Evolutionary conservation across 108 stramenopile genomes (phyloP).

Genomic region (Skeletonema potamos): DNA sequence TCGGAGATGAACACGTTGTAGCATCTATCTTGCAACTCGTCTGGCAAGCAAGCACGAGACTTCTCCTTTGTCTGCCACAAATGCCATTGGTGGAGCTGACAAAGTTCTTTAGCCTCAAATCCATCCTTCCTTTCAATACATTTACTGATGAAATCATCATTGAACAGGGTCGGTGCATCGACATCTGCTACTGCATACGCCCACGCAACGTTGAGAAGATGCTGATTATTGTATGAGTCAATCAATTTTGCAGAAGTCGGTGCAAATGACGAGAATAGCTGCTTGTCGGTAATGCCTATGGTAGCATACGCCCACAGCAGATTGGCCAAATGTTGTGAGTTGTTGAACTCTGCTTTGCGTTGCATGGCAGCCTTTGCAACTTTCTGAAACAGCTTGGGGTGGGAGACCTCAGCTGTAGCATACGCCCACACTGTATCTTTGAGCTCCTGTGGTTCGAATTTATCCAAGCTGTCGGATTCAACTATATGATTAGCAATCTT

Average conservation of each 20-base stretch:
- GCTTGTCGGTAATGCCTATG: constrained; percentile 10
- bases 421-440: not conserved
- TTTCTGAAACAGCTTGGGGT: not conserved
- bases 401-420: not conserved
- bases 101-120: constrained; percentile 16
- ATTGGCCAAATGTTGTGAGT: constrained; percentile 39
- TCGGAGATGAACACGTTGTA: constrained; percentile 1
- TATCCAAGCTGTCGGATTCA: not conserved
- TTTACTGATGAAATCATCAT: constrained; percentile 14
- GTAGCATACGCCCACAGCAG: constrained; percentile 44
- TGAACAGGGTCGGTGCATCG: constrained; percentile 23
- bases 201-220: constrained; percentile 46
- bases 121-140: constrained; percentile 15
- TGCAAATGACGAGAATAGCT: constrained; percentile 29
- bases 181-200: constrained; percentile 36
- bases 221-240: constrained; percentile 27
- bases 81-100: constrained; percentile 46
- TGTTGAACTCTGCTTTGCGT: constrained; percentile 16
- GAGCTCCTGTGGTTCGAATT: not conserved
- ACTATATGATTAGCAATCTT: not conserved
- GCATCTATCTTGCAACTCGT: constrained; percentile 15
- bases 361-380: constrained; percentile 7
- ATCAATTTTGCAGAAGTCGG: constrained; percentile 11
- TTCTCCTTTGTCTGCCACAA: constrained; percentile 14
- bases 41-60: not conserved